Evolutionary conservation across 2,329 filamentous ascomycete species (phyloP).

Genomic region (Alternaria angustiovoidea): DNA sequence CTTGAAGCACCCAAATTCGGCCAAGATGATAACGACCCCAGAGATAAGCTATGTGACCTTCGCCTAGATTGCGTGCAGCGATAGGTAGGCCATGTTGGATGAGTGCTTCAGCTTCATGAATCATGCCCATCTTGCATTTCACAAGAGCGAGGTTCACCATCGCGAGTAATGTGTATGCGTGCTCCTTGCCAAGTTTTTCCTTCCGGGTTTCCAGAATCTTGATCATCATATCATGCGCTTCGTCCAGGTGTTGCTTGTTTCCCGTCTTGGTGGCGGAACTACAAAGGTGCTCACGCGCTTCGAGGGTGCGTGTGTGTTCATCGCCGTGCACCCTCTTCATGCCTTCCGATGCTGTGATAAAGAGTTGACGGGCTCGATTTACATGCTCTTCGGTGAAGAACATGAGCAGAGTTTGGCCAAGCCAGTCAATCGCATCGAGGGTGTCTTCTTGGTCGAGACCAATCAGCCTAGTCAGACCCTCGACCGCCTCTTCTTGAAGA

Average conservation of each 20-base stretch:
- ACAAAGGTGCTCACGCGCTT: constrained; percentile 12
- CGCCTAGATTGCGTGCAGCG: constrained; percentile 27
- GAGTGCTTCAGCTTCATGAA: constrained; percentile 29
- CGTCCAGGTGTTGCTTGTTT: background rate
- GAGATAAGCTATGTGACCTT: constrained; percentile 28
- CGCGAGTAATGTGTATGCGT: constrained; percentile 37
- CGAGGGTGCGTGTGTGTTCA: constrained; percentile 16
- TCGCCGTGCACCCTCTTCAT: constrained; percentile 13
- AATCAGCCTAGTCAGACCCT: constrained; percentile 20
- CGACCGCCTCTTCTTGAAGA: constrained; percentile 27
- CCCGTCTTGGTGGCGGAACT: background rate
- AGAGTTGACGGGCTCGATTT: constrained; percentile 8
- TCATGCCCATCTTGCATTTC: constrained; percentile 25
- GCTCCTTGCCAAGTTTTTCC: constrained; percentile 33
- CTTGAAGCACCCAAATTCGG: constrained; percentile 11
- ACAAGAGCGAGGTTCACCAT: constrained; percentile 27
- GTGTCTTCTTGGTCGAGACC: constrained; percentile 29
- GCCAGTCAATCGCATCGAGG: constrained; percentile 31
- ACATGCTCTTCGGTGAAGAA: constrained; percentile 8
- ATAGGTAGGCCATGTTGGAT: constrained; percentile 20
- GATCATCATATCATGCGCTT: constrained; percentile 11
- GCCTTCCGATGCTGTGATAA: constrained; percentile 11
- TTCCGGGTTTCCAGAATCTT: constrained; percentile 23
- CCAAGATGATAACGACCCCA: constrained; percentile 13
- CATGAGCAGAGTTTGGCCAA: constrained; percentile 18